Evolutionary conservation across 2,329 filamentous ascomycete genomes (phyloP), one percentile per base, ranked within the genome.

Genomic region (Oidium heveae): DNA sequence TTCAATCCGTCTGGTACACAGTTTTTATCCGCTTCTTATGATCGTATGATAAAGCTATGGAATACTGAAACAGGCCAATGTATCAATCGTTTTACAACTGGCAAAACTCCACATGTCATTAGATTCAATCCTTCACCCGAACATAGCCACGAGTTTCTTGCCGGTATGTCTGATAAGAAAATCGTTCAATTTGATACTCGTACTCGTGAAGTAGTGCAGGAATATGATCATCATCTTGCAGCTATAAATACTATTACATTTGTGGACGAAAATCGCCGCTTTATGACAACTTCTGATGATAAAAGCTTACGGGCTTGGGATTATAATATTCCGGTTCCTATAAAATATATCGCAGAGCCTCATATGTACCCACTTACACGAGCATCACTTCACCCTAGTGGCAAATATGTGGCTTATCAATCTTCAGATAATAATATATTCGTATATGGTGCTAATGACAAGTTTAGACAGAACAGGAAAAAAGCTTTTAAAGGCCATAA

Each of bases 161-260:
- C 87, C 1, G 91, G 91, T 63, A 93, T 96, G 86, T 91, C 86
- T 39, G 89, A 98, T 68, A 98, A 98, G 73, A 95, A 95, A 72
- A 98, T 98, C 61, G 76, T 98, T 44, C 91, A 98, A 65, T 98
- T 93, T 68, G 91, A 98, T 68, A 88, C 81, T 1, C 78, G 93
- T 32, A 80, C 81, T 7, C 69, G 73, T 57, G 80, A 93, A 62
- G 75, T 91, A 56, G 84, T 94, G 13, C 93, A 98, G 65, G 91
- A 96, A 71, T 98, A 98, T 69, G 89, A 98, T 65, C 91, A 98
- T 68, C 91, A 98, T 67, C 72, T 98, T 58, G 91, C 87, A n/a
- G 86, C 91, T 24, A 82, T 98, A 71, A 98, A 98, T 70, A 96
- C 91, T 10, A 86, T 98, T 60, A 91, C 86, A 4, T 98, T 96